Evolutionary conservation across 176 grass and related monocot species (phyloP).

Genomic region (Pontederia paniculata): DNA sequence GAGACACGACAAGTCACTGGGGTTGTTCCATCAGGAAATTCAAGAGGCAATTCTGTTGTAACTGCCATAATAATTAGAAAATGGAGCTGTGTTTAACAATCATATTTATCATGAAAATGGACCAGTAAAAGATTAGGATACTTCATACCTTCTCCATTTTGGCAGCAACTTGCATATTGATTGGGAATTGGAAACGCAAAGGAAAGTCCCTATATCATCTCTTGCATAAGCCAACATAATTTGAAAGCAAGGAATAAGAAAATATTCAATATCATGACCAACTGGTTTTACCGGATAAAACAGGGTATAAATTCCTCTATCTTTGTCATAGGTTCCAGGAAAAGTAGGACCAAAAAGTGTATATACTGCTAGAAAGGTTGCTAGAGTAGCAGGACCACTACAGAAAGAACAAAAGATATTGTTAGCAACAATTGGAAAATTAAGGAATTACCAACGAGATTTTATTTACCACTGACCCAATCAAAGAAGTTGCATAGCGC

Average conservation of each 20-base stretch:
- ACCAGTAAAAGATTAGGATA: slow-evolving; percentile 13
- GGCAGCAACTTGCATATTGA: slow-evolving; percentile 71
- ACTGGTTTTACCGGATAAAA: slow-evolving; percentile 87
- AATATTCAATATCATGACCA: neutral
- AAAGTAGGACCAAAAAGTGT: slow-evolving; percentile 87
- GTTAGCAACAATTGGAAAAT: slow-evolving; percentile 9
- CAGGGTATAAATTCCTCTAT: slow-evolving; percentile 88
- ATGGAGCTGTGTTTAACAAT: slow-evolving; percentile 5
- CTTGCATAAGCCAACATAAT: slow-evolving; percentile 17
- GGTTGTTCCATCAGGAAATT: slow-evolving; percentile 94
- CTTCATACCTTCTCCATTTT: slow-evolving; percentile 72
- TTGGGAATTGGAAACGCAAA: slow-evolving; percentile 88
- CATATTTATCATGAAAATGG: neutral
- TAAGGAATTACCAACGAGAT: neutral
- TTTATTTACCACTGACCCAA: slow-evolving; percentile 55
- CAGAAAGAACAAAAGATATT: slow-evolving; percentile 15
- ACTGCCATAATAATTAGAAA: slow-evolving; percentile 42
- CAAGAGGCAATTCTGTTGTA: slow-evolving; percentile 67
- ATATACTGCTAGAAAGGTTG: slow-evolving; percentile 88
- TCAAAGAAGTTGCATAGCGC: slow-evolving; percentile 72
- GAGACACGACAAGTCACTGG: slow-evolving; percentile 86
- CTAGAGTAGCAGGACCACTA: slow-evolving; percentile 75
- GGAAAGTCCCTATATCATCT: slow-evolving; percentile 52
- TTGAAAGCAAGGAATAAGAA: neutral
- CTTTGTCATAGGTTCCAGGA: slow-evolving; percentile 84